A percentile compares a stretch with the other conserved stretches of the same genome.
Evolutionary conservation across 1,139 yeast species (phyloP).

Genomic region (Geotrichum armillariae): DNA sequence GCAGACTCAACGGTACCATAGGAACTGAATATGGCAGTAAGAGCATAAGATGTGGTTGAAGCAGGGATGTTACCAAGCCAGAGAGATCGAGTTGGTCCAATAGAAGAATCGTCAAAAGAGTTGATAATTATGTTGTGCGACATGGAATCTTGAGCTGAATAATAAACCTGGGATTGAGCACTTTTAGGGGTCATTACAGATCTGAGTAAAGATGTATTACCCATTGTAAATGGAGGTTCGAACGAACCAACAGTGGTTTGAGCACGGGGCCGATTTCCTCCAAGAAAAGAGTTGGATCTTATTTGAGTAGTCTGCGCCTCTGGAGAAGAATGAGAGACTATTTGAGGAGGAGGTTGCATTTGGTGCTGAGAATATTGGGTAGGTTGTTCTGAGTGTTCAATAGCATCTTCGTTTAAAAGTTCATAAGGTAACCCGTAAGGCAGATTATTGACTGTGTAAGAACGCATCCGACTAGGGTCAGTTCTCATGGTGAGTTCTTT

Average conservation of each 20-base stretch:
- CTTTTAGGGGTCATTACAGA: conserved; percentile 3
- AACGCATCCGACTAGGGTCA: conserved; percentile 41
- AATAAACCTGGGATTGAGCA: conserved; percentile 13
- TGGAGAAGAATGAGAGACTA: conserved; percentile 14
- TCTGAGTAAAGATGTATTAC: conserved; percentile 15
- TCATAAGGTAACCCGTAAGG: conserved; percentile 32
- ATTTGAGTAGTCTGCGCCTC: conserved; percentile 17
- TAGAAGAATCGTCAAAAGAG: conserved; percentile 60
- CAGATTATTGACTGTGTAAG: conserved; percentile 41
- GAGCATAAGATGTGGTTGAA: conserved; percentile 45
- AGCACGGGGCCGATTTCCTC: conserved; percentile 28
- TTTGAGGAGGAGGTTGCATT: conserved; percentile 14
- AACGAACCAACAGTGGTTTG: conserved; percentile 29
- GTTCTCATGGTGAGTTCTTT: conserved; percentile 37
- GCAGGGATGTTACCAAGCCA: conserved; percentile 77
- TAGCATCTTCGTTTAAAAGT: conserved; percentile 13
- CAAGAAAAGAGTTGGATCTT: conserved; percentile 18
- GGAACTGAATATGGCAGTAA: conserved; percentile 48
- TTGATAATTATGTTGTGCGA: conserved; percentile 22
- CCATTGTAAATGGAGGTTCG: conserved; percentile 23
- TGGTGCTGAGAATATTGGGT: conserved; percentile 24
- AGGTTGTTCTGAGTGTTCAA: conserved; percentile 18
- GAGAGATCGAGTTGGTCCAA: conserved; percentile 76
- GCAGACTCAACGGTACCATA: conserved; percentile 61
- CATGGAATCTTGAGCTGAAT: conserved; percentile 17